phyloP scores from a whole-genome alignment of 164 flowering plant genomes.

The Houttuynia cordata region DNA sequence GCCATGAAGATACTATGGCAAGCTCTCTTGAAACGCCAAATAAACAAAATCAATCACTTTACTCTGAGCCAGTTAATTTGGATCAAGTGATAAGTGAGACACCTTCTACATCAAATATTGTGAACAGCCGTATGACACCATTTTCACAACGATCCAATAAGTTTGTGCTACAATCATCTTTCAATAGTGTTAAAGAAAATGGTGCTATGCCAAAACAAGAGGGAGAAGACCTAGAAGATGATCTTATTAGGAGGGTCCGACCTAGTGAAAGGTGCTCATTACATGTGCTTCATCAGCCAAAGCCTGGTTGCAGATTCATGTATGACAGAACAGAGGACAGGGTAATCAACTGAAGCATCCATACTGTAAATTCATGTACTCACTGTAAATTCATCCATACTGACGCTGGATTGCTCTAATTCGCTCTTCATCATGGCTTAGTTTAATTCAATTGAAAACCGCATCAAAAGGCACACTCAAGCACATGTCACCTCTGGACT shows the following conservation, averaged over 20 bases:
- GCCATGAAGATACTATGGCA: conserved; percentile 37
- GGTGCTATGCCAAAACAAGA: conserved; percentile 20
- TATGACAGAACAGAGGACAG: conserved; percentile 77
- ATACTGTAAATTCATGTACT: too few relatives aligned
- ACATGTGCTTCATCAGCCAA: conserved; percentile 36
- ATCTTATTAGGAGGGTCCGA: conserved; percentile 57
- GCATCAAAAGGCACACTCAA: conserved; percentile 35
- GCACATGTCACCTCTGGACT: conserved; percentile 48
- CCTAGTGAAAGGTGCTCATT: conserved; percentile 60
- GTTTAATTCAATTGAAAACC: conserved; percentile 71
- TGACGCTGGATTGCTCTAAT: conserved; percentile 4
- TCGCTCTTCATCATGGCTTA: conserved; percentile 15
- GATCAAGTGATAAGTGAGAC: conserved; percentile 33
- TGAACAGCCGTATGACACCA: conserved; percentile 41
- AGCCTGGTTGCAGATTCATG: conserved; percentile 82
- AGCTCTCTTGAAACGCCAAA: conserved; percentile 42
- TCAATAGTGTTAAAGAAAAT: conserved; percentile 29
- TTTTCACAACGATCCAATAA: conserved; percentile 67
- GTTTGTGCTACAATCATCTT: conserved; percentile 45
- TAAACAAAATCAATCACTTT: conserved; percentile 13
- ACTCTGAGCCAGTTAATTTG: conserved; percentile 29
- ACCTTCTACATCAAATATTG: conserved; percentile 31
- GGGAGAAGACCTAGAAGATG: conserved; percentile 44
- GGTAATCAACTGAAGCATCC: conserved; percentile 43
- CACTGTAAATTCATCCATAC: not conserved